A percentile compares a stretch with the other conserved stretches of the same genome.
Conservation (phyloP, 1,284 basidiomycete species). For the Polyporus tsugae region DNA sequence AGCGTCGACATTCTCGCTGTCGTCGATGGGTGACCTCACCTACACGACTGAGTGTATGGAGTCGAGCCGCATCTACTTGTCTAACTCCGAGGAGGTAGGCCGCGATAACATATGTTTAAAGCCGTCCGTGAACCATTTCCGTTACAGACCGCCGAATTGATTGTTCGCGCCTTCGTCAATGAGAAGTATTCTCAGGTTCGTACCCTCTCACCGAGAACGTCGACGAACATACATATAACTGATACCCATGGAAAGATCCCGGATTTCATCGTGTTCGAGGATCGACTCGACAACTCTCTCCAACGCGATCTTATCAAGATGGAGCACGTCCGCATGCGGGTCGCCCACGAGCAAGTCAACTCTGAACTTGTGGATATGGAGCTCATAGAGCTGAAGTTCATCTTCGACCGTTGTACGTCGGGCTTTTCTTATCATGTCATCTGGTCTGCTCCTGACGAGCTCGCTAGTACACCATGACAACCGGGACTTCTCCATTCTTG, state of each 20-base stretch:
- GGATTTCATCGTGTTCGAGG: slow-evolving; percentile 82
- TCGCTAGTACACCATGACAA: slow-evolving; percentile 78
- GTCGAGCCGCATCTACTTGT: slow-evolving; percentile 79
- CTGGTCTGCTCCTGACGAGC: not conserved
- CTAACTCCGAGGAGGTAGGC: slow-evolving; percentile 76
- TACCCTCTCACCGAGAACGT: slow-evolving; percentile 34
- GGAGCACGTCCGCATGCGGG: slow-evolving; percentile 83
- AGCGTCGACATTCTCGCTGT: slow-evolving; percentile 81
- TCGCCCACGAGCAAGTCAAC: slow-evolving; percentile 75
- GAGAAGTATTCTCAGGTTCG: slow-evolving; percentile 87
- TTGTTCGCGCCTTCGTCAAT: slow-evolving; percentile 75
- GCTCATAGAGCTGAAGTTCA: slow-evolving; percentile 83
- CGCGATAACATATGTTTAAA: too few relatives aligned
- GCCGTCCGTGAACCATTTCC: too few relatives aligned
- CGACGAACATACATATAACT: not conserved
- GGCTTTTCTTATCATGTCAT: not conserved
- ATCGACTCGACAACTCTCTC: slow-evolving; percentile 80
- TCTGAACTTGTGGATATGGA: slow-evolving; percentile 80
- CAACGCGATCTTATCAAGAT: slow-evolving; percentile 81
- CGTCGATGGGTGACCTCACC: slow-evolving; percentile 74
- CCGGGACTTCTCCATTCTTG: slow-evolving; percentile 81
- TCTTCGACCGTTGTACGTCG: slow-evolving; percentile 76
- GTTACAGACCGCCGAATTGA: slow-evolving; percentile 77
- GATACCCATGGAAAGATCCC: slow-evolving; percentile 60
- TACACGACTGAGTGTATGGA: slow-evolving; percentile 78